These are phyloP conservation scores for Bretziella fagacearum DNA, from an alignment of 2,329 filamentous ascomycete genomes.

Conservation along the genomic window DNA sequence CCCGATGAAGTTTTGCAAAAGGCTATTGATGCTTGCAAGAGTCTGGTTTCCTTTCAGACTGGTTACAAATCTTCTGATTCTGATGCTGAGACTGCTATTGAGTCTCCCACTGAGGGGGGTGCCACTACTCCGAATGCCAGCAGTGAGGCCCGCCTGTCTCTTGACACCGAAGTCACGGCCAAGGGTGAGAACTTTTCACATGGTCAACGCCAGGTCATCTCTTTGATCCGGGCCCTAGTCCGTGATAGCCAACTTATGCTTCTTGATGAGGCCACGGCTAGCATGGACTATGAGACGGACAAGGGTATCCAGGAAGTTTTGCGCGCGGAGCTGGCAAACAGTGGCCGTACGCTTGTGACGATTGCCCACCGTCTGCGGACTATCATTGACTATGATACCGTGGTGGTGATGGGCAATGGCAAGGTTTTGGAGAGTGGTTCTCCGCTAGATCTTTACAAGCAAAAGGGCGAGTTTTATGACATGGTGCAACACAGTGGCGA, in stretches of 20 bases:
- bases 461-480: constrained; percentile 32
- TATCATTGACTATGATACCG: constrained; percentile 34
- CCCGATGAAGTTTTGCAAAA: constrained; percentile 36
- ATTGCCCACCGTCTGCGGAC: constrained; percentile 34
- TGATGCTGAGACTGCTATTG: constrained; percentile 12
- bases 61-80: constrained; percentile 17
- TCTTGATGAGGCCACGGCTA: constrained; percentile 33
- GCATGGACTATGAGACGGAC: constrained; percentile 33
- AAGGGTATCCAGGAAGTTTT: constrained; percentile 30
- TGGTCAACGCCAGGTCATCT: constrained; percentile 33
- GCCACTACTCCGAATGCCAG: constrained; percentile 14
- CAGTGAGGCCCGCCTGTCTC: constrained; percentile 20
- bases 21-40: constrained; percentile 40
- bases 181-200: constrained; percentile 31
- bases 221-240: constrained; percentile 30
- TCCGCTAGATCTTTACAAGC: constrained; percentile 29
- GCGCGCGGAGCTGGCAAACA: constrained; percentile 29
- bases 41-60: constrained; percentile 26
- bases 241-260: constrained; percentile 31
- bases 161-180: constrained; percentile 26
- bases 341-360: constrained; percentile 29
- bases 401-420: constrained; percentile 32
- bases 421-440: constrained; percentile 31
- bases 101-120: not conserved
- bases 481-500: constrained; percentile 40